A percentile compares a stretch with the other conserved stretches of the same genome.
Evolutionary conservation across 768 basidiomycete species (phyloP).

Genomic region (Hortiboletus campestris): DNA sequence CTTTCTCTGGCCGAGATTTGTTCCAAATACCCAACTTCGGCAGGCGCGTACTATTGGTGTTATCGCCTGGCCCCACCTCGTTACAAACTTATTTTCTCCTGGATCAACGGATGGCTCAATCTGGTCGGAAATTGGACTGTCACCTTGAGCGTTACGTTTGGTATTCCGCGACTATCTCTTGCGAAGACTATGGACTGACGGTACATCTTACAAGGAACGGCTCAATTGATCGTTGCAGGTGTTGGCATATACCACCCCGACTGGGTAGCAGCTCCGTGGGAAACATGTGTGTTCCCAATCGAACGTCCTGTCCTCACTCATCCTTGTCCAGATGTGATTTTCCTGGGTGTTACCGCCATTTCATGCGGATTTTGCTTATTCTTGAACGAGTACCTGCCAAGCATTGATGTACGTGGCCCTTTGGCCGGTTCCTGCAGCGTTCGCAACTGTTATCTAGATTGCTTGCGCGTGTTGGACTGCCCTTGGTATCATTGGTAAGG

Average conservation of each 20-base stretch:
- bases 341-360: constrained; percentile 50
- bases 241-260: constrained; percentile 55
- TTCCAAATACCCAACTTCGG: constrained; percentile 59
- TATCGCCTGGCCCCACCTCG: constrained; percentile 56
- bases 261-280: constrained; percentile 58
- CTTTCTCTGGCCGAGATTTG: constrained; percentile 58
- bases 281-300: constrained; percentile 46
- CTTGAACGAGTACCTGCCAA: constrained; percentile 49
- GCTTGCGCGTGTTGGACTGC: constrained; percentile 64
- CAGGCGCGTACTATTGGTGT: constrained; percentile 67
- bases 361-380: constrained; percentile 54
- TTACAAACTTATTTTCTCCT: constrained; percentile 51
- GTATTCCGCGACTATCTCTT: constrained; percentile 15
- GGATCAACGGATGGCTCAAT: constrained; percentile 70
- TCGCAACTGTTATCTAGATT: constrained; percentile 35
- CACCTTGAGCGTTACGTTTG: constrained; percentile 64
- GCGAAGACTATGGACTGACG: background rate
- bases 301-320: background rate
- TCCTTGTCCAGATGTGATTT: constrained; percentile 45
- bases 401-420: constrained; percentile 43
- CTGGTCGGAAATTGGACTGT: constrained; percentile 70
- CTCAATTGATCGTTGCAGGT: constrained; percentile 59
- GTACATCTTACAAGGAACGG: constrained; percentile 41
- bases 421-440: background rate
- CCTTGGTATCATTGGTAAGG: constrained; percentile 49